Percentiles rank a stretch among this genome's conserved stretches.
phyloP scores from a whole-genome alignment of 2,329 filamentous ascomycete genomes.

The Orbilia blumenaviensis region DNA sequence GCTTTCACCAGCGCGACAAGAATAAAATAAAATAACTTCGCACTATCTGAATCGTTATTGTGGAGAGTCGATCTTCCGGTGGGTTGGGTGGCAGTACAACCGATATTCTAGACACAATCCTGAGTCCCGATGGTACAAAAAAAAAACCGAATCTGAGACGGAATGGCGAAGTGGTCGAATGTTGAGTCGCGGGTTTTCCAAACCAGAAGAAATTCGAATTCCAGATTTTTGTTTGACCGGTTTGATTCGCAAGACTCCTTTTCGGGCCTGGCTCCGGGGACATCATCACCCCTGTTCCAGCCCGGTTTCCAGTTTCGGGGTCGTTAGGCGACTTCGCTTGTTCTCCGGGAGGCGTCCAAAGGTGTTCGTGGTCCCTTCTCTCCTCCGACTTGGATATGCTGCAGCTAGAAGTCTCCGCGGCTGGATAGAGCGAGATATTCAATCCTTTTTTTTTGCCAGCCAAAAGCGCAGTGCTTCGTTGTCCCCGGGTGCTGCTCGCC shows the following conservation, averaged over 20 bases:
- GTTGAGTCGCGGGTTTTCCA: slow-evolving; percentile 43
- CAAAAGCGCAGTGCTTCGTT: slow-evolving; percentile 36
- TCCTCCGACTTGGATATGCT: neutral
- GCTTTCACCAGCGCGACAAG: slow-evolving; percentile 35
- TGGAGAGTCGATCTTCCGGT: neutral
- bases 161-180: slow-evolving; percentile 26
- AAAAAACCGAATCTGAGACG: slow-evolving; percentile 20
- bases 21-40: neutral
- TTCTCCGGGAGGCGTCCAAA: slow-evolving; percentile 1
- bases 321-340: slow-evolving; percentile 2
- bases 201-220: slow-evolving; percentile 31
- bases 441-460: slow-evolving; percentile 3
- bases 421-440: slow-evolving; percentile 21
- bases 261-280: slow-evolving; percentile 40
- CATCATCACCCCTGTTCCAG: slow-evolving; percentile 11
- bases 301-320: slow-evolving; percentile 17
- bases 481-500: slow-evolving; percentile 18
- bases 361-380: neutral
- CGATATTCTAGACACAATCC: neutral
- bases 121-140: slow-evolving; percentile 11
- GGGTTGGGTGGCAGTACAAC: neutral
- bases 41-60: neutral
- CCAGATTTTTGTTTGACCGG: slow-evolving; percentile 41
- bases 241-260: slow-evolving; percentile 50
- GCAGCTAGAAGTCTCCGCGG: neutral